Conservation (phyloP, 768 basidiomycete species). For the Pleurotus citrinopileatus region DNA sequence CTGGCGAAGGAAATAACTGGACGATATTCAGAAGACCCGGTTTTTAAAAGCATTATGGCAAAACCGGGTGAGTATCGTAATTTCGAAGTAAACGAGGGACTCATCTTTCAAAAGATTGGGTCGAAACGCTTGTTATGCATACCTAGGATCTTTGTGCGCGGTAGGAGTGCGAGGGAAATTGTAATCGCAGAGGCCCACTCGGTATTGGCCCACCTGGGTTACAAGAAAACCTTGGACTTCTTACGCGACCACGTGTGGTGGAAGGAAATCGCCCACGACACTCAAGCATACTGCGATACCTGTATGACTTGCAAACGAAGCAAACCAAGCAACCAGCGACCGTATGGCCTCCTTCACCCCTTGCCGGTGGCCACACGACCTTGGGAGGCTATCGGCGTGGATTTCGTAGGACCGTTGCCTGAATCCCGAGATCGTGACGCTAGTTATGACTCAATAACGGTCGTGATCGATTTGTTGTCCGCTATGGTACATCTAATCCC, state of each 20-base stretch:
- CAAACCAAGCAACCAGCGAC: conserved; percentile 16
- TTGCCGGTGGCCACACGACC: conserved; percentile 19
- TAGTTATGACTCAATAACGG: too few species aligned
- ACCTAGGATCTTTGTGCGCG: conserved; percentile 11
- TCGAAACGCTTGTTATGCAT: conserved; percentile 15
- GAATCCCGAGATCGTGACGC: conserved; percentile 16
- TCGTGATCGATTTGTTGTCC: conserved; percentile 19
- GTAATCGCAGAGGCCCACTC: conserved; percentile 24
- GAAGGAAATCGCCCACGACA: conserved; percentile 23
- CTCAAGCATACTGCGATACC: conserved; percentile 24
- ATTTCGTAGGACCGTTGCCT: conserved; percentile 28
- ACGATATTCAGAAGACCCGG: conserved; percentile 17
- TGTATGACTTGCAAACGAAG: conserved; percentile 12
- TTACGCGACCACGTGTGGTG: conserved; percentile 20
- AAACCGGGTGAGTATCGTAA: too few species aligned
- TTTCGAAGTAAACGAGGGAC: conserved; percentile 14
- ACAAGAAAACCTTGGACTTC: conserved; percentile 25
- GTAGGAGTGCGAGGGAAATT: conserved; percentile 18
- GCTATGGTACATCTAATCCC: conserved; percentile 17
- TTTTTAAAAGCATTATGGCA: conserved; percentile 17
- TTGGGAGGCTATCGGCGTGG: conserved; percentile 26
- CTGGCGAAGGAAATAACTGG: conserved; percentile 10
- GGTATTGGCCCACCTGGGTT: conserved; percentile 26
- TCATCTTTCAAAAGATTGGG: conserved; percentile 15
- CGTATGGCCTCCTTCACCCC: conserved; percentile 11